Evolutionary conservation across 2,329 filamentous ascomycete species (phyloP).

Genomic region (Neoscytalidium dimidiatum): DNA sequence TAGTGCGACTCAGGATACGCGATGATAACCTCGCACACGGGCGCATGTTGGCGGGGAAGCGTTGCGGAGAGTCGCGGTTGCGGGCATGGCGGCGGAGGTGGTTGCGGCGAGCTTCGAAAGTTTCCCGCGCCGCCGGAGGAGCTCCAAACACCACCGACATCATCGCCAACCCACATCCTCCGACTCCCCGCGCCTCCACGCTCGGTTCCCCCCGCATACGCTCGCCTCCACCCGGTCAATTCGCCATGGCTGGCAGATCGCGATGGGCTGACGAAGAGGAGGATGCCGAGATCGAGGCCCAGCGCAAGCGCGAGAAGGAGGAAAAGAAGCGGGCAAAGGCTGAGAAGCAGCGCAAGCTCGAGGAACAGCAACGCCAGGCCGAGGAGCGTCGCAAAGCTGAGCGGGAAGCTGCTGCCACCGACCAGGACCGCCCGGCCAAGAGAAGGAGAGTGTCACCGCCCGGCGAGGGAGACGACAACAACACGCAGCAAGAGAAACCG

Average conservation of each 20-base stretch:
- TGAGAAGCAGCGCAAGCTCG: slow-evolving; percentile 72
- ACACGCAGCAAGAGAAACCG: slow-evolving; percentile 32
- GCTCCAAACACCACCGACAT: slow-evolving; percentile 10
- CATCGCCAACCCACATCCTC: background rate
- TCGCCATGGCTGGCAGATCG: slow-evolving; percentile 59
- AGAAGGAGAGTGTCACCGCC: slow-evolving; percentile 63
- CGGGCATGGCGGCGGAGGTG: background rate
- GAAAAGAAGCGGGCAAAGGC: slow-evolving; percentile 83
- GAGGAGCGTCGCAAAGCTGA: slow-evolving; percentile 33
- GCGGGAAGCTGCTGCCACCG: slow-evolving; percentile 22
- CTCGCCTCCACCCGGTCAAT: background rate
- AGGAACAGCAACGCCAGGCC: slow-evolving; percentile 46
- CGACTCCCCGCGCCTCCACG: background rate
- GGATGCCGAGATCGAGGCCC: slow-evolving; percentile 72
- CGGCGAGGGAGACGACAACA: slow-evolving; percentile 24
- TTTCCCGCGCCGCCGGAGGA: slow-evolving; percentile 6
- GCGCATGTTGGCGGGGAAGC: slow-evolving; percentile 9
- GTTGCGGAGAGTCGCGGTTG: background rate
- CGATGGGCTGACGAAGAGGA: slow-evolving; percentile 88
- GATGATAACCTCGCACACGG: background rate
- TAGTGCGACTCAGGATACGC: slow-evolving; percentile 1
- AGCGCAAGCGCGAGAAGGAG: slow-evolving; percentile 79
- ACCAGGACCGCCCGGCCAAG: slow-evolving; percentile 53
- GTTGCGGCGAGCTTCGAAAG: background rate
- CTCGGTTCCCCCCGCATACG: slow-evolving; percentile 52